These are phyloP conservation scores for Crepidotus variabilis DNA, from an alignment of 768 basidiomycete genomes.

Conservation along the genomic window DNA sequence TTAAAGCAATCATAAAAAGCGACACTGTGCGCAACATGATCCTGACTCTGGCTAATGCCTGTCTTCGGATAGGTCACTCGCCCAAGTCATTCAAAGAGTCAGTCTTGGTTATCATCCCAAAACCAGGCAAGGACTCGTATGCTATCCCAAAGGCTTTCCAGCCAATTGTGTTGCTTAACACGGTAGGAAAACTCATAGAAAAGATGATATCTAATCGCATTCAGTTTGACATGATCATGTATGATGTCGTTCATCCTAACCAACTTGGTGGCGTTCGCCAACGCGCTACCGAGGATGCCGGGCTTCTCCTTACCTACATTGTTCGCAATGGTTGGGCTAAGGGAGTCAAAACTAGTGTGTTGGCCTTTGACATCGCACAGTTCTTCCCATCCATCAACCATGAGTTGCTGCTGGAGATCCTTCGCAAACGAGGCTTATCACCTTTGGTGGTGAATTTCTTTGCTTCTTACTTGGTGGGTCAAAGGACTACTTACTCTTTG, in stretches of 20 bases:
- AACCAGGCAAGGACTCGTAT: slow-evolving; percentile 33
- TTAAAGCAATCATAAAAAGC: too few relatives aligned
- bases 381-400: not conserved
- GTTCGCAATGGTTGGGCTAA: slow-evolving; percentile 7
- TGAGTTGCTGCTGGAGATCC: slow-evolving; percentile 15
- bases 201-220: not conserved
- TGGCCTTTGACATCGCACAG: slow-evolving; percentile 23
- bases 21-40: too few relatives aligned
- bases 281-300: slow-evolving; percentile 18
- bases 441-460: slow-evolving; percentile 14
- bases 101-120: slow-evolving; percentile 26
- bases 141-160: slow-evolving; percentile 27
- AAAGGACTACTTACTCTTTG: slow-evolving; percentile 20
- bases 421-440: slow-evolving; percentile 15
- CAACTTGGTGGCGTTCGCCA: not conserved
- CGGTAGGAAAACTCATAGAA: slow-evolving; percentile 2
- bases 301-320: slow-evolving; percentile 20
- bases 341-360: slow-evolving; percentile 16
- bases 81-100: slow-evolving; percentile 22
- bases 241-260: not conserved
- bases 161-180: slow-evolving; percentile 18
- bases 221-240: not conserved
- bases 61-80: slow-evolving; percentile 21
- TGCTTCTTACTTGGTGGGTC: slow-evolving; percentile 18
- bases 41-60: too few relatives aligned